Evolutionary conservation across 2,329 filamentous ascomycete species (phyloP), one percentile per base, ranked within the genome.

Genomic region (Passalora sequoiae): DNA sequence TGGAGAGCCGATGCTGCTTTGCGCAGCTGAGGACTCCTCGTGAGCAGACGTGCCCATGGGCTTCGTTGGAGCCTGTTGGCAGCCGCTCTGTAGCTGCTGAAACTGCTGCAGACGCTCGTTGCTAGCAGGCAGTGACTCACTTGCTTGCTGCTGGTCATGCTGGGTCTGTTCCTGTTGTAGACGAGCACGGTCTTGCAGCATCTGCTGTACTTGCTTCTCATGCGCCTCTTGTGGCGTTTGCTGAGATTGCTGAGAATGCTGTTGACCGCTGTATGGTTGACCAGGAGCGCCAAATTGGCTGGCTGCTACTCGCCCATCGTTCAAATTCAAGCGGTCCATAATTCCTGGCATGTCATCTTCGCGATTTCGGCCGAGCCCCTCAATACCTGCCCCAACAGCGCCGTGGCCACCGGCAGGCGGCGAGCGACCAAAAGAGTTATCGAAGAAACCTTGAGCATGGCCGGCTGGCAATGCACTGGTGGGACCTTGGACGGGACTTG

Each of bases 51-150:
- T 55, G 20, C 28, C 15, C 9, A 20, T 12, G n/a, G 65, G 64
- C 49, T 66, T 64, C 20, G 61, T 51, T 35, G 40, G 27, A n/a
- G 51, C 39, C 25, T 47, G 30, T 29, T 53, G 51, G 24, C 55
- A 38, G 20, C 61, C 62, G 6, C 75, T 71, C 45, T 89, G 86
- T 46, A 83, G 78, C 59, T 84, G 78, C 56, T 94, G 80, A 61
- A 96, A 96, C 60, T 96, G 84, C 54, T 85, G 80, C 15, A 96
- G 73, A 33, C 89, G 82, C 35, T 87, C 85, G 49, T 75, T 73
- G 38, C 55, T 43, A 8, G 43, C 47, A 12, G 60, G 67, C 50
- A 75, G 72, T 46, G 71, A 69, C 40, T 71, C 66, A 47, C 43
- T 72, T 68, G 41, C 68, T 61, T 59, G 60, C 28, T 60, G 41